Percentiles rank a stretch among this genome's conserved stretches.
These are phyloP conservation scores for Cordyceps cicadae DNA, from an alignment of 2,329 filamentous ascomycete genomes.

Conservation along the genomic window DNA sequence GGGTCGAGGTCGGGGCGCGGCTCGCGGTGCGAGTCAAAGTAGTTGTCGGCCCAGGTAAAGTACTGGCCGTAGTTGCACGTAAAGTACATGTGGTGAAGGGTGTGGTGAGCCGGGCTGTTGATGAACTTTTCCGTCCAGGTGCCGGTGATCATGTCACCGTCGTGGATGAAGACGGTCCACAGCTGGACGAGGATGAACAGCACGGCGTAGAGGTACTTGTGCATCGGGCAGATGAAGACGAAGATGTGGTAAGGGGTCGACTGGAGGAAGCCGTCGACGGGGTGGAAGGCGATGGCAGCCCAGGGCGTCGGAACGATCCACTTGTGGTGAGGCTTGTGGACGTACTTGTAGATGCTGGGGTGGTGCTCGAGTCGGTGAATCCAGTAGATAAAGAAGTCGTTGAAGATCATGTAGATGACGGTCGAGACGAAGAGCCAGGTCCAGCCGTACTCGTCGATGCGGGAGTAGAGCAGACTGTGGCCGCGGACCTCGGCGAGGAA, in stretches of 20 bases:
- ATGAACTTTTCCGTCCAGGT: slow-evolving; percentile 39
- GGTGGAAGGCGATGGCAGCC: slow-evolving; percentile 40
- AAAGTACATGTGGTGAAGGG: slow-evolving; percentile 41
- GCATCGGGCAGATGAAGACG: slow-evolving; percentile 37
- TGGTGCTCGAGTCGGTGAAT: slow-evolving; percentile 39
- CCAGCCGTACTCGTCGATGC: slow-evolving; percentile 31
- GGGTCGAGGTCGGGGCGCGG: slow-evolving; percentile 36
- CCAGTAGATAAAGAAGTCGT: slow-evolving; percentile 39
- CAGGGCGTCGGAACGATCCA: slow-evolving; percentile 41
- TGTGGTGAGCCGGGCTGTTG: slow-evolving; percentile 41
- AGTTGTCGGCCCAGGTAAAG: slow-evolving; percentile 39
- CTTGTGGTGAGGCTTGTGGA: slow-evolving; percentile 42
- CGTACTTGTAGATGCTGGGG: slow-evolving; percentile 37
- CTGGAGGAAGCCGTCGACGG: slow-evolving; percentile 37
- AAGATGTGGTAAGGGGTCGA: slow-evolving; percentile 39
- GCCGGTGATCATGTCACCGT: slow-evolving; percentile 40
- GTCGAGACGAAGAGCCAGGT: slow-evolving; percentile 31
- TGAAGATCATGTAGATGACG: slow-evolving; percentile 36
- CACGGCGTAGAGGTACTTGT: slow-evolving; percentile 35
- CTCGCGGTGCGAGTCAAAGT: slow-evolving; percentile 35
- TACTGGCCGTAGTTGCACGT: slow-evolving; percentile 43
- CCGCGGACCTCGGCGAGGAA: slow-evolving; percentile 41
- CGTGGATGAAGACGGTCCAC: slow-evolving; percentile 42
- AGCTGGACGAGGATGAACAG: slow-evolving; percentile 38
- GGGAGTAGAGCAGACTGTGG: slow-evolving; percentile 33